Base-by-base conservation (phyloP, 345 rosid genomes). In the Sonneratia alba region DNA sequence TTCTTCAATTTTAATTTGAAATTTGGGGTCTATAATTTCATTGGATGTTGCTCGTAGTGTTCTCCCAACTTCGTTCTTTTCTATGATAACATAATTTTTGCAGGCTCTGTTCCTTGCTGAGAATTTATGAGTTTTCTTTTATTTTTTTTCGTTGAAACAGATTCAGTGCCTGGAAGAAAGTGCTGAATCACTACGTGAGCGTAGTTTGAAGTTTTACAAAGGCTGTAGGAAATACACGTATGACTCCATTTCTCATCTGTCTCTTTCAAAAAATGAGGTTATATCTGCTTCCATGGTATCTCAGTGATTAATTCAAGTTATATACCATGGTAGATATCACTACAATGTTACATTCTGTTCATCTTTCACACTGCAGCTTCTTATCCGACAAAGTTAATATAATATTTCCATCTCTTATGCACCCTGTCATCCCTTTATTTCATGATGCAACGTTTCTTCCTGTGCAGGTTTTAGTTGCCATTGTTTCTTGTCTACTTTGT, bases 161-260 rank as follows among this genome's bases (percentile, higher is more conserved):
- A 84, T 96, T 68, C 99, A 92, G 77, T 81, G 87, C 79, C 48
- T 85, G 88, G 99, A 96, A 85, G 98, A 96, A 82, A 87, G 81
- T 82, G 92, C 95, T 2, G 98, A 96, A 70, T 71, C 76, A 68
- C 83, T 92, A 74, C 77, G 95, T 77, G 99, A 91, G 79, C 88
- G 99, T 83, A 87, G 98, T 85, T 83, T 96, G 75, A 96, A 87
- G 77, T 96, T 96, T 79, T 84, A 89, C 77, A 96, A 96, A 86
- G 99, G 99, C 72, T 91, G 97, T 75, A 85, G 98, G 59, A 96
- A 96, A 79, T 96, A 96, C 84, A 96, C 98, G 98, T 96, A 87
- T 71, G 98, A 69, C 55, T 68, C 32, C 70, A 15, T 27, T 13
- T 3, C 36, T 68, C 66, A 62, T 32, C 13, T 27, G 45, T 42